These are phyloP conservation scores for Coccomyxa sp. DNA, from an alignment of 139 green algal species.

Conservation along the genomic window DNA sequence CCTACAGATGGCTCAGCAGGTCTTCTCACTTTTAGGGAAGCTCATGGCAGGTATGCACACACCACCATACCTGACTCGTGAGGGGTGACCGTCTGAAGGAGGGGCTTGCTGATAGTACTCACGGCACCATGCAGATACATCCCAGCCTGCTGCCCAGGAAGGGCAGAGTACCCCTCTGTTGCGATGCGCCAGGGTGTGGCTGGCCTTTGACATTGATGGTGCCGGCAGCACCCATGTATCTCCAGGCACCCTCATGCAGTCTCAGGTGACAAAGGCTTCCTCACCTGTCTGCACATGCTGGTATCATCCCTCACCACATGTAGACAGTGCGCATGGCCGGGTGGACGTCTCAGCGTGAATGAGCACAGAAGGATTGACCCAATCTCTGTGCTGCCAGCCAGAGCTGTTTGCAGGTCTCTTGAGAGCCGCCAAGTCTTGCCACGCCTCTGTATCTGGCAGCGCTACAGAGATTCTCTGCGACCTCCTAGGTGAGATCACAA, in stretches of 20 bases:
- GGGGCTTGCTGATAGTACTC: neutral
- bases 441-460: neutral
- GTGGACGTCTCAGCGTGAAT: neutral
- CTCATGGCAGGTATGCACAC: neutral
- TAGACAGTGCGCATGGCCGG: neutral
- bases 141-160: neutral
- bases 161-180: neutral
- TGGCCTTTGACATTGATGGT: neutral
- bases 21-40: neutral
- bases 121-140: neutral
- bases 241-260: neutral
- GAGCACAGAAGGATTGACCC: neutral
- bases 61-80: neutral
- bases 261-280: neutral
- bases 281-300: neutral
- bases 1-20: neutral
- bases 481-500: neutral
- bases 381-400: neutral
- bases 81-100: neutral
- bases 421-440: neutral
- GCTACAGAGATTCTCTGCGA: neutral
- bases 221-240: neutral
- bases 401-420: slow-evolving; percentile 8
- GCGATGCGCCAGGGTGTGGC: neutral
- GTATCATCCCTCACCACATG: neutral